phyloP scores from a whole-genome alignment of 2,329 filamentous ascomycete species.

The Ophiosphaerella herpotricha region DNA sequence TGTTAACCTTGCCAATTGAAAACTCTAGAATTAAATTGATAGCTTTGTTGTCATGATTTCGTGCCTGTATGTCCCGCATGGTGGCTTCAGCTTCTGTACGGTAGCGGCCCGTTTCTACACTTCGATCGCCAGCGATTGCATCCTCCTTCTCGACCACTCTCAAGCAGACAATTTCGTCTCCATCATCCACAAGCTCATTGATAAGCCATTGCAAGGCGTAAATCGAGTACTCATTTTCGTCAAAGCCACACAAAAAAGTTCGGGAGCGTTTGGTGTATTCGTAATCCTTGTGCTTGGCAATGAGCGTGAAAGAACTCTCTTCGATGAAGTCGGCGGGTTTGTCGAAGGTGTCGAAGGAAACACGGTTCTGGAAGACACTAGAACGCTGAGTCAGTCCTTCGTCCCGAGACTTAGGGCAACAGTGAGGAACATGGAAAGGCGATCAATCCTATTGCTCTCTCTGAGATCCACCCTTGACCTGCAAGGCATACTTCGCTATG shows the following conservation, averaged over 20 bases:
- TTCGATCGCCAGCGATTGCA: conserved; percentile 65
- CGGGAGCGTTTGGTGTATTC: conserved; percentile 78
- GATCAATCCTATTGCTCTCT: conserved; percentile 22
- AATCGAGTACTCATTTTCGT: conserved; percentile 89
- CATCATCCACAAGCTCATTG: conserved; percentile 89
- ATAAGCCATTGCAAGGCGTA: conserved; percentile 92
- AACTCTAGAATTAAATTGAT: conserved; percentile 87
- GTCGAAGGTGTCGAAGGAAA: conserved; percentile 77
- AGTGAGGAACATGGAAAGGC: conserved; percentile 25
- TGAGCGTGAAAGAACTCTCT: conserved; percentile 73
- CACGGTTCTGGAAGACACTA: conserved; percentile 68
- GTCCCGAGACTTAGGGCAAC: conserved; percentile 8
- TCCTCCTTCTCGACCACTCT: conserved; percentile 84
- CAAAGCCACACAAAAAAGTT: conserved; percentile 88
- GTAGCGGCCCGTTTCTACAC: conserved; percentile 71
- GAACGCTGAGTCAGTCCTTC: conserved; percentile 15
- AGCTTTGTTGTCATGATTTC: conserved; percentile 81
- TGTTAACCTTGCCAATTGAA: conserved; percentile 85
- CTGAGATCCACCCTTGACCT: conserved; percentile 18
- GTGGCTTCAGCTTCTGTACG: conserved; percentile 74
- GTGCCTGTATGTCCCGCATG: conserved; percentile 75
- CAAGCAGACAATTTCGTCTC: conserved; percentile 90
- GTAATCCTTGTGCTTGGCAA: conserved; percentile 85
- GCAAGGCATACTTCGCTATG: conserved; percentile 35
- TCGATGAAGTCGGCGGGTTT: conserved; percentile 66